Conservation (phyloP, 768 basidiomycete genomes). For the Hortiboletus flavorubellus region DNA sequence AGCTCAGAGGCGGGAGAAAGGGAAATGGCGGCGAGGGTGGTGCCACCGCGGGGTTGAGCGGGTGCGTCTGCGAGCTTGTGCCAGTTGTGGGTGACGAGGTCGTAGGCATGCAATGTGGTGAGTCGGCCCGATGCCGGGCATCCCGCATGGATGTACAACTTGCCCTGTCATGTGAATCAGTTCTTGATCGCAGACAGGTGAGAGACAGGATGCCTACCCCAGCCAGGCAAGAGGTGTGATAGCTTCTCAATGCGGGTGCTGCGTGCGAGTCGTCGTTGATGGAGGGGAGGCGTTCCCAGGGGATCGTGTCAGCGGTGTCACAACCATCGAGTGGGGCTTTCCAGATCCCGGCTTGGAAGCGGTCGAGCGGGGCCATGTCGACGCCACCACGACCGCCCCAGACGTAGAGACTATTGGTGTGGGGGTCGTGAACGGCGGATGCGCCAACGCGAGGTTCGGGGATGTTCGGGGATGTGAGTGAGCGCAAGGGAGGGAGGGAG, state of each 20-base stretch:
- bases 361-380: conserved; percentile 36
- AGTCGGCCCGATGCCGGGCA: conserved; percentile 38
- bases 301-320: background rate
- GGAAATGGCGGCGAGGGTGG: conserved; percentile 32
- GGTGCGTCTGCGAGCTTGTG: conserved; percentile 35
- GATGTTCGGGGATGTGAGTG: conserved; percentile 9
- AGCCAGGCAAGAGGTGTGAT: conserved; percentile 31
- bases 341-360: too few relatives aligned
- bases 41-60: conserved; percentile 39
- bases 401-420: conserved; percentile 29
- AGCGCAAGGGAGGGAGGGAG: conserved; percentile 14
- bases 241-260: conserved; percentile 34
- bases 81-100: conserved; percentile 31
- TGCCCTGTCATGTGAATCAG: conserved; percentile 18
- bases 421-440: conserved; percentile 19
- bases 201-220: conserved; percentile 21
- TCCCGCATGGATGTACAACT: conserved; percentile 40
- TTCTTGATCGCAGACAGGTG: background rate
- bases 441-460: conserved; percentile 26
- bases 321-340: conserved; percentile 12
- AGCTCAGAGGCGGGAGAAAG: conserved; percentile 10
- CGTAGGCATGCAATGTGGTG: conserved; percentile 33
- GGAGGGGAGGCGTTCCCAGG: conserved; percentile 28
- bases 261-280: conserved; percentile 27
- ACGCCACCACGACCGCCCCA: conserved; percentile 47